Evolutionary conservation across 805 yeast genomes (phyloP), one percentile per base, ranked within the genome.

Genomic region (Hanseniaspora mollemarum): DNA sequence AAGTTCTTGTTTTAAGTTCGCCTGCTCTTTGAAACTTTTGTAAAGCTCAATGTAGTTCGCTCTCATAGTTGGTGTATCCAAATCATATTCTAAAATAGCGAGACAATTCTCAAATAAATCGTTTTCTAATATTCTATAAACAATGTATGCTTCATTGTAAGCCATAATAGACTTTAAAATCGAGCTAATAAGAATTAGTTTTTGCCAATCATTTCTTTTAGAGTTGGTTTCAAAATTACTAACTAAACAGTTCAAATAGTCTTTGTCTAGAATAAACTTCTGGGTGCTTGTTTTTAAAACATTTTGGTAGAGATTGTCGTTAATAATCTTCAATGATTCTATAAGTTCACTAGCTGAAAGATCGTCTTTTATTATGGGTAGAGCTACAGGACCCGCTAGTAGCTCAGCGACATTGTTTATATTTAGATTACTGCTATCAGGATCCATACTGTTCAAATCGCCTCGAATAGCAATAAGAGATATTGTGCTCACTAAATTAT

Each of bases 1-100:
- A 2, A 57, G 28, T 3, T 56, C 44, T 41, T 63, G 61, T 13
- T 54, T 50, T 6, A 58, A 56, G 3, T 55, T 49, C 2, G 57
- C 55, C 2, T 59, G 39, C 2, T 36, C 31, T 1, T 51, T 44
- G n/a, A 51, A 43, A 2, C 38, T 36, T 19, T 24, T 28, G 16
- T 43, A 51, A 59, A 76, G 82, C 21, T 76, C 77, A 48, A 96
- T 69, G 66, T 85, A 86, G 57, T 85, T 82, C 3, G 95, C 86
- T 63, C 86, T 87, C 56, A 73, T 72, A 13, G 72, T 71, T 1
- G 96, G 95, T 59, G 75, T 86, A 52, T 85, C 94, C 0, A 92
- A 83, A 62, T 92, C 96, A 63, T 87, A 83, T 63, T 92, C 98
- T 43, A 90, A 66, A 12, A 87, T 82, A 0, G 95, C 95, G 12